Base-by-base conservation (phyloP, 345 rosid genomes). In the Kandelia obovata region DNA sequence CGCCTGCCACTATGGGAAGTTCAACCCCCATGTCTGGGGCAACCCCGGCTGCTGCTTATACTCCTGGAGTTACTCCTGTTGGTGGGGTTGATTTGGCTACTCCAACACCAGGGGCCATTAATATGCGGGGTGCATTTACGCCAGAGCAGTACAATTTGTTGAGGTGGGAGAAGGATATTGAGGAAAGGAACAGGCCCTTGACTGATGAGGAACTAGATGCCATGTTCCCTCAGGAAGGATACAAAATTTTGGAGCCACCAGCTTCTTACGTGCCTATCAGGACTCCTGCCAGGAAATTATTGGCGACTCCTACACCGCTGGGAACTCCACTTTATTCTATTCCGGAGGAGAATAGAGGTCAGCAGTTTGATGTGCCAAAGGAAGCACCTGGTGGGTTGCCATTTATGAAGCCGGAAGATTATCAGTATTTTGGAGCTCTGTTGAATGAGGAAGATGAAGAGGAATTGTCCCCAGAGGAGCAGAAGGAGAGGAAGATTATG, bases 161-260 rank as follows among this genome's bases (percentile, higher is more conserved):
- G 81, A 87, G 97, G 83, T 95, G 99, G 99, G 99, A 95, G 88
- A 95, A 79, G 89, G 99, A 90, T 85, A 92, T 95, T 15, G 99
- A 95, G 73, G 99, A 95, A 78, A 95, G 99, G 79, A 95, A 95
- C 74, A 81, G 96, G 59, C 99, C 98, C 0, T 70, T 95, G 87
- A 84, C 92, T 46, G 98, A 95, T 82, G 98, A 95, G 80, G 99
- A 95, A 82, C 87, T 95, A 61, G 98, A 95, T 84, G 88, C 96
- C 43, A 88, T 95, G 92, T 88, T 95, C 79, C 97, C 97, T 21
- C 83, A 74, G 70, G 97, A 95, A 53, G 99, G 99, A n/a, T 95
- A 92, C 74, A 95, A 90, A 81, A 79, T 90, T 70, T 79, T 95
- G 89, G 98, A 90, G 30, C 96, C 99, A 0, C 99, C 99, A 20